Conservation (phyloP, 2,329 filamentous ascomycete species). For the Scedosporium boydii region DNA sequence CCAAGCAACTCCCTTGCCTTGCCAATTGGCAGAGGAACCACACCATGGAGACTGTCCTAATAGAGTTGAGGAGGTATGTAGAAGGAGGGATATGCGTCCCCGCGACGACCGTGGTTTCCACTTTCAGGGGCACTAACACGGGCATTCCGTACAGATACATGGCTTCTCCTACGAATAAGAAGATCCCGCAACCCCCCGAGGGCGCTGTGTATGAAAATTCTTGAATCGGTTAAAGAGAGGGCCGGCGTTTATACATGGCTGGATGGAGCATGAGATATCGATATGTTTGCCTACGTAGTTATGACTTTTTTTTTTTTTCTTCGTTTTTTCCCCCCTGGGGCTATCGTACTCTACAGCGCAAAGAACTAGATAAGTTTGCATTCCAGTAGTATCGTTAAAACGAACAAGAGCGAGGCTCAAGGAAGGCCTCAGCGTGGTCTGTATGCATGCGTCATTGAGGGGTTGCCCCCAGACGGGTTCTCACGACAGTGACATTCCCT, state of each 20-base stretch:
- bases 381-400: neutral
- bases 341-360: neutral
- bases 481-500: too few species aligned
- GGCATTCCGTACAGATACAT: slow-evolving; percentile 59
- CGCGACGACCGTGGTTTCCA: slow-evolving; percentile 15
- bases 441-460: too few species aligned
- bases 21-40: slow-evolving; percentile 86
- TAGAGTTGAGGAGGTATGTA: slow-evolving; percentile 68
- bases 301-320: neutral
- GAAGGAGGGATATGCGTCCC: neutral
- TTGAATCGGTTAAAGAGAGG: neutral
- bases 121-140: slow-evolving; percentile 11
- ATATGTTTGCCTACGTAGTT: neutral
- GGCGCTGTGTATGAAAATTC: slow-evolving; percentile 44
- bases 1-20: slow-evolving; percentile 72
- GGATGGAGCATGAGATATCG: neutral
- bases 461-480: too few species aligned
- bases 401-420: neutral
- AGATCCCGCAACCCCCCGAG: slow-evolving; percentile 87
- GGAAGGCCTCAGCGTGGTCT: too few species aligned
- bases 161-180: slow-evolving; percentile 86
- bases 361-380: neutral
- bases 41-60: slow-evolving; percentile 89
- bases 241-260: neutral
- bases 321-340: neutral